Evolutionary conservation across 495 filamentous ascomycete species (phyloP).

Genomic region (Penicillium coprophilum): DNA sequence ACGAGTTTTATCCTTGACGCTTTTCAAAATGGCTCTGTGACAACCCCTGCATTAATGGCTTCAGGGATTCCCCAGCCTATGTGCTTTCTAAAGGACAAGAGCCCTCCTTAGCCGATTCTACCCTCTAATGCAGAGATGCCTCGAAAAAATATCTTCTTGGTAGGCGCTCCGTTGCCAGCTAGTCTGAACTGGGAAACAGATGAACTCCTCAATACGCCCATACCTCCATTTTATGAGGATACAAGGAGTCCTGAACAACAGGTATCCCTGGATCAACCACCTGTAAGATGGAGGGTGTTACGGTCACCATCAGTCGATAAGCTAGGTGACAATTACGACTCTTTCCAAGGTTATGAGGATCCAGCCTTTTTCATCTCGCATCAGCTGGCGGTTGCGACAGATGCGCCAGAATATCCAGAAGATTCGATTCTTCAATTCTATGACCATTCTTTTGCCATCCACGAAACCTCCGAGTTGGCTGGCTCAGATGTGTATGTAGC

Average conservation of each 20-base stretch:
- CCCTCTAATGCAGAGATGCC: conserved; percentile 34
- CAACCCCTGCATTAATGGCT: neutral
- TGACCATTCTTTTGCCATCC: conserved; percentile 67
- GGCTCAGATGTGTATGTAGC: conserved; percentile 16
- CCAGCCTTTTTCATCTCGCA: conserved; percentile 52
- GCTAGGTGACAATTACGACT: conserved; percentile 5
- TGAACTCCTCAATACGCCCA: conserved; percentile 48
- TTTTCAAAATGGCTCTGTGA: neutral
- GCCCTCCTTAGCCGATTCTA: neutral
- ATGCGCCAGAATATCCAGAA: conserved; percentile 14
- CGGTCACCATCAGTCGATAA: conserved; percentile 18
- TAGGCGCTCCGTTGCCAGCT: conserved; percentile 58
- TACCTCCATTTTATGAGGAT: conserved; percentile 46
- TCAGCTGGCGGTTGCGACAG: conserved; percentile 31
- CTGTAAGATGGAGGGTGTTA: conserved; percentile 46
- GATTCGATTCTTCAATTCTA: conserved; percentile 61
- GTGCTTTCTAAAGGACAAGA: neutral
- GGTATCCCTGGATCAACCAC: conserved; percentile 12
- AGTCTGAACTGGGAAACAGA: conserved; percentile 56
- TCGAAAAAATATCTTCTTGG: conserved; percentile 54
- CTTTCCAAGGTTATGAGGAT: conserved; percentile 24
- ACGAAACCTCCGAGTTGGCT: conserved; percentile 48
- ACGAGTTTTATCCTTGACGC: neutral
- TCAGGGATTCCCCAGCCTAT: neutral
- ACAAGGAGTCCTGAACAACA: conserved; percentile 10